Evolutionary conservation across 2,329 filamentous ascomycete genomes (phyloP).

Genomic region (Aspergillus ochraceus): DNA sequence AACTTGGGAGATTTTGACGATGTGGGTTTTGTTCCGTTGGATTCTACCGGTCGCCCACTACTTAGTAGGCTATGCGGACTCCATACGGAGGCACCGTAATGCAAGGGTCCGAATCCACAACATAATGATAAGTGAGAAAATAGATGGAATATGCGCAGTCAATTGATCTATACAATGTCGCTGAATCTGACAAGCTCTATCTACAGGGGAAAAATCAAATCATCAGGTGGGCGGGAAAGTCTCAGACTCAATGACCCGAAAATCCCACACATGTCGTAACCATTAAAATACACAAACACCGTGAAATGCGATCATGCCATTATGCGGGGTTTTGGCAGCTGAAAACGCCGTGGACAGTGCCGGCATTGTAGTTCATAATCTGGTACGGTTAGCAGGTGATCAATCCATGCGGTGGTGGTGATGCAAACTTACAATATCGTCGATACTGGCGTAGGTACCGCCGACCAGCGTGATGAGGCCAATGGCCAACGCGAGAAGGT

Average conservation of each 20-base stretch:
- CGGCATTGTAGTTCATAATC: conserved; percentile 65
- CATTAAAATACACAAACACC: not conserved
- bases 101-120: too few relatives aligned
- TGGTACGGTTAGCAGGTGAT: conserved; percentile 8
- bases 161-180: not conserved
- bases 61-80: too few relatives aligned
- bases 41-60: too few relatives aligned
- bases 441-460: conserved; percentile 70
- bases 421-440: conserved; percentile 33
- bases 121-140: too few relatives aligned
- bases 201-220: not conserved
- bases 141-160: not conserved
- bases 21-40: not conserved
- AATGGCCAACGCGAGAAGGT: conserved; percentile 66
- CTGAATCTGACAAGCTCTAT: not conserved
- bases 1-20: not conserved
- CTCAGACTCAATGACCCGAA: not conserved
- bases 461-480: conserved; percentile 73
- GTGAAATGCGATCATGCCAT: not conserved
- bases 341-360: conserved; percentile 67
- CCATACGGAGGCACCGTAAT: too few relatives aligned
- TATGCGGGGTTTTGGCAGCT: conserved; percentile 53
- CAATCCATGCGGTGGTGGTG: not conserved
- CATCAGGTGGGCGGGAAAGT: not conserved
- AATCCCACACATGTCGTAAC: not conserved